Base-by-base conservation (phyloP, 1,284 basidiomycete species). In the Cryptococcus wingfieldii region DNA sequence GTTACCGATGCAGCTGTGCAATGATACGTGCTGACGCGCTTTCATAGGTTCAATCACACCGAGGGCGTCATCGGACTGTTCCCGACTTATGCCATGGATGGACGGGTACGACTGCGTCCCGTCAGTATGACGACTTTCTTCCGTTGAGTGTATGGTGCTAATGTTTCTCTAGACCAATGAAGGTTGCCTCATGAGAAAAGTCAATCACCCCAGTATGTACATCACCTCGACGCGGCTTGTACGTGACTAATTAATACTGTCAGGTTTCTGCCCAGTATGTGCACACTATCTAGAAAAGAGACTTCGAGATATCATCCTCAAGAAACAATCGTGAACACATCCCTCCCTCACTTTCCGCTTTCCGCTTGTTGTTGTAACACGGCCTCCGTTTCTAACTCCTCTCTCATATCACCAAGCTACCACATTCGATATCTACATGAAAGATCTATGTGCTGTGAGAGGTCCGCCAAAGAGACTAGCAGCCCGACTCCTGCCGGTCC, bases 161-260 rank as follows among this genome's bases (percentile, higher is more conserved):
- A 51, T 28, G 18, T 10, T 49, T 19, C 38, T 48, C 44, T 52
- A 75, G 38, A 90, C 88, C 3, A 89, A 90, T 65, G 86, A 89
- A 64, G 86, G 84, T 67, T 91, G 89, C 68, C 81, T 91, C 51
- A 91, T 92, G 89, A 85, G 89, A 31, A 79, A 80, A 47, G 85
- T 89, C 48, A 85, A 67, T 25, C 59, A 70, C 50, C 68, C 70
- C 0, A 58, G 71, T 72, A 52, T 55, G 72, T 64, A 27, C 14
- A 6, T 14, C 23, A 23, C 23, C 14, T 44, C 28, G 12, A 23
- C n/a, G 28, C 19, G 16, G 13, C 7, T 23, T 5, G 42, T 28
- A 25, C 37, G 8, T n/a, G 9, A 34, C 31, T 23, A 10, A 18
- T 12, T 18, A 23, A 38, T 42, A 5, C 8, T 47, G 45, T 7